Evolutionary conservation across 148 eudicot species (phyloP), one percentile per base, ranked within the genome.

Genomic region (Cornus controversa): DNA sequence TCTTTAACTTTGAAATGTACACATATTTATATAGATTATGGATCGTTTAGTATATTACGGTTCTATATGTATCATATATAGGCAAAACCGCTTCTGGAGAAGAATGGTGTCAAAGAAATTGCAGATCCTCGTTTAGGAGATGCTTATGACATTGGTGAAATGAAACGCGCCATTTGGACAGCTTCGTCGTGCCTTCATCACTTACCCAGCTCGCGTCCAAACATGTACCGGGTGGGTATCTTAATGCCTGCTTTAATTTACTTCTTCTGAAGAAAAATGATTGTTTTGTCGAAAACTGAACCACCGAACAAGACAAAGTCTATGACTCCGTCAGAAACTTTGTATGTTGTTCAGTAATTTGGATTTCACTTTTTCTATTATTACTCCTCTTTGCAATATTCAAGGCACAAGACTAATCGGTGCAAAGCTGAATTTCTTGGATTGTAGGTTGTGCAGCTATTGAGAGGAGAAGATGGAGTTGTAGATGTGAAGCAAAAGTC

Each of bases 101-200:
- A 86, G 22, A 87, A 78, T 82, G 78, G 83, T 66, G 83, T 89
- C 69, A 85, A 90, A 82, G 94, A 82, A 75, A 76, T 96, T 82
- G 93, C 85, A 31, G 99, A 96, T 80, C 99, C 97, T 45, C 79
- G 77, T 25, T 74, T 96, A 68, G 92, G 80, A 29, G 90, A 79
- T 8, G 53, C 80, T 16, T 96, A 96, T 66, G 83, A 93, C 42
- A 28, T 67, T 0, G 73, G 50, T 15, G 98, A 93, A 72, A 83
- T 96, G 86, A 87, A 83, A 66, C 89, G 95, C 0, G 84, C 84
- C 20, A 88, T 93, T 87, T 79, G 69, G 42, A 82, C 92, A 74
- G 98, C 99, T 15, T 82, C 96, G 63, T 77, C 87, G 77, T 96
- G 99, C 90, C 78, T 96, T 74, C 90, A 89, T 82, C 96, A 93